These are phyloP conservation scores for Diaporthe longicolla DNA, from an alignment of 2,329 filamentous ascomycete genomes.

Conservation along the genomic window DNA sequence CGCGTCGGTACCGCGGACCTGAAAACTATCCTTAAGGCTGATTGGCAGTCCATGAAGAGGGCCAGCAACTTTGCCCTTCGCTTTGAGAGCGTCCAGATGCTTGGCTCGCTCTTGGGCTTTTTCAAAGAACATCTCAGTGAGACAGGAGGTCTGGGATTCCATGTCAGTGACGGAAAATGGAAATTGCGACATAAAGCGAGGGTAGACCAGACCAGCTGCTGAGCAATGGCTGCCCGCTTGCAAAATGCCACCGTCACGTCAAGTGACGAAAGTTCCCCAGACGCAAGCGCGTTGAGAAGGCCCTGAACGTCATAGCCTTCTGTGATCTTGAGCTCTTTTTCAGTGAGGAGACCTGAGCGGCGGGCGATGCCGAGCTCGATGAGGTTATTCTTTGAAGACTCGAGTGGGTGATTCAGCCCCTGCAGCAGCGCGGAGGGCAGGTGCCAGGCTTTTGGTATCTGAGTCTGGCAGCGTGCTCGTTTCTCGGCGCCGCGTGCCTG, in stretches of 20 bases:
- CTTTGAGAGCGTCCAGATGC: constrained; percentile 32
- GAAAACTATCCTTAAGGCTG: constrained; percentile 42
- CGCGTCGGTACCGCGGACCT: constrained; percentile 39
- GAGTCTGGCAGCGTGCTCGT: constrained; percentile 12
- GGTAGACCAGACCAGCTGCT: constrained; percentile 39
- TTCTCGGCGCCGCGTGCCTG: constrained; percentile 34
- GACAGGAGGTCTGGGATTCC: constrained; percentile 36
- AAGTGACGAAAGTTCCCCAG: constrained; percentile 34
- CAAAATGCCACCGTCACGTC: constrained; percentile 42
- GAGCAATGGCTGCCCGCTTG: constrained; percentile 42
- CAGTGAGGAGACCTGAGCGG: constrained; percentile 37
- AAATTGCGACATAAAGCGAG: background rate
- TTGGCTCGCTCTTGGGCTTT: constrained; percentile 40
- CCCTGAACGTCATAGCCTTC: constrained; percentile 36
- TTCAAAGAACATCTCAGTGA: constrained; percentile 41
- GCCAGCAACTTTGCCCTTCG: constrained; percentile 29
- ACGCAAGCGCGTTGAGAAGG: constrained; percentile 36
- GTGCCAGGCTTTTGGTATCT: constrained; percentile 39
- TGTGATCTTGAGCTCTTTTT: constrained; percentile 40
- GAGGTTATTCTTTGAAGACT: constrained; percentile 39
- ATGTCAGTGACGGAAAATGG: background rate
- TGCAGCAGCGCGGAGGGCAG: constrained; percentile 26
- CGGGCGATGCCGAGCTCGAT: constrained; percentile 35
- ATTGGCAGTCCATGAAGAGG: constrained; percentile 42
- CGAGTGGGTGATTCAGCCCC: constrained; percentile 34